These are phyloP conservation scores for Termitomyces sp. DNA, from an alignment of 768 basidiomycete genomes.

Conservation along the genomic window DNA sequence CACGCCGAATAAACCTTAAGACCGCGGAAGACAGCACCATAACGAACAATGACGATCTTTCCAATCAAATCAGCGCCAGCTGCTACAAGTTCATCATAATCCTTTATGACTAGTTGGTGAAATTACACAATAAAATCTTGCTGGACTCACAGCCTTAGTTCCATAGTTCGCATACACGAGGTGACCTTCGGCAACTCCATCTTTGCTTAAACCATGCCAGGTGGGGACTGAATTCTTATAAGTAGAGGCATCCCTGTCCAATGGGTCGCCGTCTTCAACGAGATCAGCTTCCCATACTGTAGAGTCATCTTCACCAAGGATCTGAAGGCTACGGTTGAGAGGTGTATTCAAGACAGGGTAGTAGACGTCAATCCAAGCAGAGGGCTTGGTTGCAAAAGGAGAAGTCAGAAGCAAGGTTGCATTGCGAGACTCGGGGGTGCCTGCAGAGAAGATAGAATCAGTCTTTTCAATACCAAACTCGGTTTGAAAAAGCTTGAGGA, in stretches of 20 bases:
- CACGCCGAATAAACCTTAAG: conserved; percentile 52
- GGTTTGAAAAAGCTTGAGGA: conserved; percentile 63
- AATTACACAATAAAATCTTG: not conserved
- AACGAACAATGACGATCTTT: conserved; percentile 74
- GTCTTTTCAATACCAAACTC: conserved; percentile 48
- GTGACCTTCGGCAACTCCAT: conserved; percentile 67
- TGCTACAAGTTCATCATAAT: conserved; percentile 48
- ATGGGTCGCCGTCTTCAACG: conserved; percentile 60
- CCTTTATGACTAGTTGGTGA: conserved; percentile 17
- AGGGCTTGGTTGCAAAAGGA: conserved; percentile 38
- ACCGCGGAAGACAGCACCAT: conserved; percentile 75
- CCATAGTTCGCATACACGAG: conserved; percentile 82
- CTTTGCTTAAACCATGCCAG: conserved; percentile 84
- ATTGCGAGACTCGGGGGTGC: conserved; percentile 57
- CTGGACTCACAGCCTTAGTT: conserved; percentile 40
- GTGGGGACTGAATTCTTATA: conserved; percentile 63
- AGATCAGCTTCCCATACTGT: conserved; percentile 67
- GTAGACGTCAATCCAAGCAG: conserved; percentile 83
- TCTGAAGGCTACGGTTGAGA: conserved; percentile 58
- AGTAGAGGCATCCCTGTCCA: conserved; percentile 67
- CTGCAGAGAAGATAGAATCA: conserved; percentile 66
- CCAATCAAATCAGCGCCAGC: conserved; percentile 69
- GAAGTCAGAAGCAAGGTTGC: conserved; percentile 55
- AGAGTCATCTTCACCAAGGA: conserved; percentile 51
- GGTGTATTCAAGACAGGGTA: conserved; percentile 85